phyloP scores from a whole-genome alignment of 352 stramenopile species.

The Globisporangium viniferum region DNA sequence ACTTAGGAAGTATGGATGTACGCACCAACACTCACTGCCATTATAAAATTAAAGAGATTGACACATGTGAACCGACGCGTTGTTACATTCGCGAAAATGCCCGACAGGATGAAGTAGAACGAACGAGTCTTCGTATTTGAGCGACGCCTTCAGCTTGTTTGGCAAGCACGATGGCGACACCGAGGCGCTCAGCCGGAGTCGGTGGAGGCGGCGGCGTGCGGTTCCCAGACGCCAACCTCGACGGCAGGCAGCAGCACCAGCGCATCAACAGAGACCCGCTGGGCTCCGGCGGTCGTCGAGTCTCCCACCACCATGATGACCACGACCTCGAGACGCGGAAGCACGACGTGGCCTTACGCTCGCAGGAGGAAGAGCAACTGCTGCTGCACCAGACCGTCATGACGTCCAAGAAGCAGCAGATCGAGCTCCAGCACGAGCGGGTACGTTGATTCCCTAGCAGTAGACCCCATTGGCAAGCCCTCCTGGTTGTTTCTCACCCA shows the following conservation, averaged over 20 bases:
- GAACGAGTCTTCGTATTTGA: no score
- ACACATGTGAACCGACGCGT: no score
- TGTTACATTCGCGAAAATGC: no score
- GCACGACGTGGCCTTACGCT: not conserved
- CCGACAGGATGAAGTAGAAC: no score
- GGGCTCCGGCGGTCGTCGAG: not conserved
- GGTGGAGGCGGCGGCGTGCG: not conserved
- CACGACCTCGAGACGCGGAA: not conserved
- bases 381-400: slow-evolving; percentile 72
- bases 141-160: not conserved
- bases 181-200: not conserved
- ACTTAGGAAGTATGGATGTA: no score
- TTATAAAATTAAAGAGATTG: no score
- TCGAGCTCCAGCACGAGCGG: slow-evolving; percentile 58
- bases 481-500: not conserved
- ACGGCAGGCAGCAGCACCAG: not conserved
- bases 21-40: no score
- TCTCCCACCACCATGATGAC: not conserved
- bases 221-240: not conserved
- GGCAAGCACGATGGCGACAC: not conserved
- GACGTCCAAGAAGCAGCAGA: slow-evolving; percentile 57
- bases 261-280: not conserved
- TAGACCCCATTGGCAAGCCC: not conserved
- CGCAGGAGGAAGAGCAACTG: slow-evolving; percentile 63
- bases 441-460: slow-evolving; percentile 18